Evolutionary conservation across 306 rosid species (phyloP), one percentile per base, ranked within the genome.

Genomic region (Clitoria ternatea): DNA sequence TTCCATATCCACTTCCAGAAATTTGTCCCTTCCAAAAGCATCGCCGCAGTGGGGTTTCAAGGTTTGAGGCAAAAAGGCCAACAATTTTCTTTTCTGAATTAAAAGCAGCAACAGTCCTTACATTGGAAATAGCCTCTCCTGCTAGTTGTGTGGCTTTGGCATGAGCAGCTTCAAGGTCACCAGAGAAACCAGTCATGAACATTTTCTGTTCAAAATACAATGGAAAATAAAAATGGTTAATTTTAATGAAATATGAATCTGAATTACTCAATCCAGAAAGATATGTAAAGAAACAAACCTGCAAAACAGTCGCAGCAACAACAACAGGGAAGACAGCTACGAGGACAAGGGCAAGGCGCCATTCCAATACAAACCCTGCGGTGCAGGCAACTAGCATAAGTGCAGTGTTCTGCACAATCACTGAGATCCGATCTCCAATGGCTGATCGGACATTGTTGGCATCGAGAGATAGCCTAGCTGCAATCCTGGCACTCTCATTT

Each of bases 11-110:
- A 67, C 92, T 90, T 72, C 97, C 98, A 13, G 96, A 89, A 73
- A 90, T 90, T 47, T 92, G 97, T 24, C 98, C 98, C 82, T 92
- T 92, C 97, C 98, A 90, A 81, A 86, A 92, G 83, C 96, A 90
- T 32, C 82, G 88, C n/a, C 88, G 73, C 3, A 92, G 78, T 39
- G 98, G 98, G 62, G 66, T 76, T 82, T 84, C 86, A 18, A 92
- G 98, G 82, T 78, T 92, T 37, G 87, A 72, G 14, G 87, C 15
- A 83, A 92, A 92, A 61, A 90, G 88, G 52, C 89, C 85, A 49
- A 92, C 88, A 15, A 90, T 90, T 80, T 88, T 85, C 55, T 71
- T 92, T 79, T 92, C 98, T 1, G 98, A 86, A 73, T 88, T 92
- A 72, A 88, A 90, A 17, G 97, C 97, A 13, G 98, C 90, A 74